Base-by-base conservation (phyloP, 1,139 yeast genomes). In the Geotrichum europaeum region DNA sequence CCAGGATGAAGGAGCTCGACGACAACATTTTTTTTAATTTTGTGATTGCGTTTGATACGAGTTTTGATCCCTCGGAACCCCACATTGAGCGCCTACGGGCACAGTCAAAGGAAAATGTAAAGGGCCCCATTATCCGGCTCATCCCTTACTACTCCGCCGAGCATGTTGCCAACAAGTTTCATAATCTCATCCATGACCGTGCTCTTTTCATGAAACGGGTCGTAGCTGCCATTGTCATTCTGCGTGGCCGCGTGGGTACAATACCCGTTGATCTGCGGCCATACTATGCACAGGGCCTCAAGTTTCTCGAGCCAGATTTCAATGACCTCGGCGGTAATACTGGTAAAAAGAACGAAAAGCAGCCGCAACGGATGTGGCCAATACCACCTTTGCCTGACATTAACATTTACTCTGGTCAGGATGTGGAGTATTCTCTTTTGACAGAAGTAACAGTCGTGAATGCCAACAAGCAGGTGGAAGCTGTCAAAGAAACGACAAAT, bases 131-230 rank as follows among this genome's bases (percentile, higher is more conserved):
- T 3, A 73, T 94, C 25, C 77, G 94, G 47, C 75, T 92, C 34
- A 83, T 89, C 1, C 87, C 96, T 1, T 82, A 86, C 65, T 85
- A 89, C 69, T 86, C 96, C 1, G 84, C 90, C 36, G 97, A 92
- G 67, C 98, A 92, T 58, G 70, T 75, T 45, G 65, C 69, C 51
- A 63, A 66, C 53, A 63, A 59, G 50, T 57, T 63, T 49, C 53
- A 65, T 36, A 55, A 60, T 59, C 30, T 49, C 9, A 30, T 53
- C 52, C 57, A 55, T 15, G 60, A 61, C 22, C 60, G 60, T 30
- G 40, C 59, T 20, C 45, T 59, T 13, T 61, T 84, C 67, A 75
- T 89, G 58, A 86, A 84, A 65, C 83, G 83, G 54, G 83, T 88
- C 22, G 84, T 92, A 1, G 90, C 96, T 0, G 90, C 96, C 0